These are phyloP conservation scores for Fusarium cicatricum DNA, from an alignment of 2,329 filamentous ascomycete genomes.

Conservation along the genomic window DNA sequence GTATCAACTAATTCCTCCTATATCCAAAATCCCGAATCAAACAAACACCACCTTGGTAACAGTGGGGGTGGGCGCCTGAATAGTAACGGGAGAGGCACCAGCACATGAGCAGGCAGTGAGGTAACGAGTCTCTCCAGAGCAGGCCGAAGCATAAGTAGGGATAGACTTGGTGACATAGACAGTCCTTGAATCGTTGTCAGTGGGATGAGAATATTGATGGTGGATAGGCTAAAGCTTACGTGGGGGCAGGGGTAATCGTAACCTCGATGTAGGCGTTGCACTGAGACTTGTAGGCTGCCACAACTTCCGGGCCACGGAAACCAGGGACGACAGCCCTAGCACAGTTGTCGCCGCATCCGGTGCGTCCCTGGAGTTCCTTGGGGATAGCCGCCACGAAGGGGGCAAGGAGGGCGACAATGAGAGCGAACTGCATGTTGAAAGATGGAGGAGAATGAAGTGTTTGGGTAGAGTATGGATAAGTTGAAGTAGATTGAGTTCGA, in stretches of 20 bases:
- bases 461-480: background rate
- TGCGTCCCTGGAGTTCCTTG: constrained; percentile 23
- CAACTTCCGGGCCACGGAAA: constrained; percentile 12
- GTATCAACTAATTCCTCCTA: background rate
- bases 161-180: constrained; percentile 31
- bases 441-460: background rate
- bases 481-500: background rate
- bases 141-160: constrained; percentile 35
- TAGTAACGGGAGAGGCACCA: constrained; percentile 20
- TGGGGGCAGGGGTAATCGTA: constrained; percentile 28
- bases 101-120: constrained; percentile 35
- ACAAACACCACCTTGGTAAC: constrained; percentile 27
- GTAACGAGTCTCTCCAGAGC: constrained; percentile 31
- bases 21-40: background rate
- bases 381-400: constrained; percentile 25
- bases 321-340: constrained; percentile 31
- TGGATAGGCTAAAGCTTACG: background rate
- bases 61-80: constrained; percentile 28
- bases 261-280: constrained; percentile 30
- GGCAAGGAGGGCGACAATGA: constrained; percentile 25
- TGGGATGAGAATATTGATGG: background rate
- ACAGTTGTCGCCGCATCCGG: constrained; percentile 31
- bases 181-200: constrained; percentile 17
- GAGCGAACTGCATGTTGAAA: constrained; percentile 31
- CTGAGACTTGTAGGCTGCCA: constrained; percentile 26